Base-by-base conservation (phyloP, 2,329 filamentous ascomycete genomes). In the Fusarium anguioides region DNA sequence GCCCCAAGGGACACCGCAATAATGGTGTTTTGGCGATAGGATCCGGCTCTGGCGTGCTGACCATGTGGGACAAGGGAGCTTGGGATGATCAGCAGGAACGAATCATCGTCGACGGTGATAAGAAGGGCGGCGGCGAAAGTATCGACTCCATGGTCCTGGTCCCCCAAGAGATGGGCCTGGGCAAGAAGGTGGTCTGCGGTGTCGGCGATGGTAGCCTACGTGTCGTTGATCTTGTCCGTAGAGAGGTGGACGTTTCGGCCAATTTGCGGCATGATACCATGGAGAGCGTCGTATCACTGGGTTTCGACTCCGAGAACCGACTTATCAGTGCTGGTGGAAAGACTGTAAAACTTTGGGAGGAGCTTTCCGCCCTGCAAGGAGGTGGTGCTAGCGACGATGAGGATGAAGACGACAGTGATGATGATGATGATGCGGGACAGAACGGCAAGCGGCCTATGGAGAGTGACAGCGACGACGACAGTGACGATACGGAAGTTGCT, bases 1-100 rank as follows among this genome's bases (percentile, higher is more conserved):
- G 91, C 0, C 89, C 90, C 27, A 89, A 88, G 75, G 82, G 82
- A 65, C 84, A 86, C 62, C 80, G 85, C 35, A 90, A 88, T 72
- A 91, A 92, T 44, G 93, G 93, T 7, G 84, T 96, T 5, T 78
- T 96, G 4, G 92, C 94, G 0, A 91, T 92, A 33, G 93, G 92
- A 21, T 88, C 85, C 24, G 90, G 88, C 18, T 90, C 87, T 39
- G 96, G 96, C 5, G 88, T 97, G 3, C 77, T 98, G 65, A 97
- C 94, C 6, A 81, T 98, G 8, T 99, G 96, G 94, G 95, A 99
- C 78, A 91, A 91, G 69, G 95, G 95, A 2, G 88, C 92, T 1
- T 98, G 96, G 95, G 94, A 97, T 74, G 95, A 98, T 76, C 93
- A 97, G 76, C 92, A 96, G 71, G 94, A 97, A 79, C 87, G 94